These are phyloP conservation scores for Penicillium canariense DNA, from an alignment of 495 filamentous ascomycete species.

Conservation along the genomic window DNA sequence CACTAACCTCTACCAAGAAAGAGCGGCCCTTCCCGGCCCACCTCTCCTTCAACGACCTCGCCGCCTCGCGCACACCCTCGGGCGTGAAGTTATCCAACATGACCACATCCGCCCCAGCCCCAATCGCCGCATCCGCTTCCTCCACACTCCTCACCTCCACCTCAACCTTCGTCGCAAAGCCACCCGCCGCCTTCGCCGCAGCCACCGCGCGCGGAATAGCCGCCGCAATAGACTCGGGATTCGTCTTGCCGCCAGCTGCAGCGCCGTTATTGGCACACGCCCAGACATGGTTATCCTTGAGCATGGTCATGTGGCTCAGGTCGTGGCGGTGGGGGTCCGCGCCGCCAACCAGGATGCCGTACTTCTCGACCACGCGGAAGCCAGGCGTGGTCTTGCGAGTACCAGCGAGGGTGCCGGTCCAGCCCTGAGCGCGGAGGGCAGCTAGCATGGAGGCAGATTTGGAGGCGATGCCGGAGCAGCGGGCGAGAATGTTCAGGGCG, in stretches of 20 bases:
- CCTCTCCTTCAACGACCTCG: conserved; percentile 67
- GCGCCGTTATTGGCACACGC: conserved; percentile 58
- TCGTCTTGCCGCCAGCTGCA: conserved; percentile 20
- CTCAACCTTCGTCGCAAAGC: conserved; percentile 91
- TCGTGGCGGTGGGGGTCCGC: conserved; percentile 91
- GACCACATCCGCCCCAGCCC: conserved; percentile 86
- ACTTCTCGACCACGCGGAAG: conserved; percentile 95
- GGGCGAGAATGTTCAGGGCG: conserved; percentile 84
- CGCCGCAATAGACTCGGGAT: conserved; percentile 42
- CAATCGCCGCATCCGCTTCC: conserved; percentile 87
- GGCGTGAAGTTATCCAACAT: conserved; percentile 95
- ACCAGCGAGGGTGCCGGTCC: conserved; percentile 81
- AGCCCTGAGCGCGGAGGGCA: conserved; percentile 61
- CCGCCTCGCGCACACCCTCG: conserved; percentile 69
- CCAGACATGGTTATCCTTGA: conserved; percentile 98
- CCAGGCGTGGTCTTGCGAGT: conserved; percentile 97
- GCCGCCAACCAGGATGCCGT: conserved; percentile 91
- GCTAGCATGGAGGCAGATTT: conserved; percentile 52
- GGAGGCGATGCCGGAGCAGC: conserved; percentile 90
- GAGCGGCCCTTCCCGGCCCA: conserved; percentile 61
- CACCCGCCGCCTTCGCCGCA: conserved; percentile 79
- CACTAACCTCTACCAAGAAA: conserved; percentile 88
- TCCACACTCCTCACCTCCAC: conserved; percentile 87
- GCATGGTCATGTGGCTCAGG: conserved; percentile 91
- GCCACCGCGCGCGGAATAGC: conserved; percentile 80